Evolutionary conservation across 2,329 filamentous ascomycete species (phyloP).

Genomic region (Fusarium globosum): DNA sequence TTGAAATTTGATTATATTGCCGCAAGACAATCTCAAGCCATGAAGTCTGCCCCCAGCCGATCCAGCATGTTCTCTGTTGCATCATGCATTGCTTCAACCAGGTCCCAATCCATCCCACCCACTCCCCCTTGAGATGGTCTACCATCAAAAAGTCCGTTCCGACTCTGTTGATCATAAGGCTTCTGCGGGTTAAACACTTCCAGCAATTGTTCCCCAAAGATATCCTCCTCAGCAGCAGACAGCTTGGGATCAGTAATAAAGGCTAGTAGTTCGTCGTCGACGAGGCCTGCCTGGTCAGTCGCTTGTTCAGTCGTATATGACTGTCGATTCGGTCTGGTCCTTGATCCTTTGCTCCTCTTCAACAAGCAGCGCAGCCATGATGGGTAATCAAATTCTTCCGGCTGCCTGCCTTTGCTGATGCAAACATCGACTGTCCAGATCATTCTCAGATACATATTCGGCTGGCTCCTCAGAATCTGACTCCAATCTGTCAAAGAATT

Average conservation of each 20-base stretch:
- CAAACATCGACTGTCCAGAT: not conserved
- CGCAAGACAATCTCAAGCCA: too few species aligned
- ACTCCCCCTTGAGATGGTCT: too few species aligned
- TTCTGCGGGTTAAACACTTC: not conserved
- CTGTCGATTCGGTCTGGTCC: not conserved
- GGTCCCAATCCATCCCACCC: too few species aligned
- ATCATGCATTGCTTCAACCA: too few species aligned
- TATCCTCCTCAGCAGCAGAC: not conserved
- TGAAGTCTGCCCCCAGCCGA: too few species aligned
- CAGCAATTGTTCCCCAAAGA: not conserved
- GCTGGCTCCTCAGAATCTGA: not conserved
- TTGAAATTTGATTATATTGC: too few species aligned
- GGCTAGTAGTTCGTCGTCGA: not conserved
- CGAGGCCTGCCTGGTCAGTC: not conserved
- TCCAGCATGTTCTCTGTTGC: too few species aligned
- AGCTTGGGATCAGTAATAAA: not conserved
- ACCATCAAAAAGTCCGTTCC: too few species aligned
- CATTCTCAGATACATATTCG: not conserved
- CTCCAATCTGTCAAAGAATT: not conserved
- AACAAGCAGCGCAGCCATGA: not conserved
- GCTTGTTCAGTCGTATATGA: not conserved
- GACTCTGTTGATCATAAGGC: too few species aligned
- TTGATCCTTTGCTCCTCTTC: not conserved
- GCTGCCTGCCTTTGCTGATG: not conserved
- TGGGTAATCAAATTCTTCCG: not conserved